Conservation (phyloP, 2,329 filamentous ascomycete species). For the Waltergamsia citrina region DNA sequence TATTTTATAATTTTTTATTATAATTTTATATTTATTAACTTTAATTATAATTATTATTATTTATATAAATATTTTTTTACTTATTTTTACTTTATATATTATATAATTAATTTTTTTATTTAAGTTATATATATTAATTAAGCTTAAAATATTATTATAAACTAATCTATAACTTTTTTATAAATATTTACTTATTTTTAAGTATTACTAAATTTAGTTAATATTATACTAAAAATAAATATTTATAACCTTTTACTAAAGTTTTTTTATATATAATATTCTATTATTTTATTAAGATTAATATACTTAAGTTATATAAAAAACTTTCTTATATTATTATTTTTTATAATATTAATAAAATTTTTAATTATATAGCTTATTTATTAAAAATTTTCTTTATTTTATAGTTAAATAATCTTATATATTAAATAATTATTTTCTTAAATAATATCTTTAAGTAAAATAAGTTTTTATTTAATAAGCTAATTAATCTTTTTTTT, state of each 20-base stretch:
- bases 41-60: background rate
- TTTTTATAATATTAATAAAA: conserved; percentile 6
- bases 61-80: background rate
- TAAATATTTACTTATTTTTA: conserved; percentile 10
- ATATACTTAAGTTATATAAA: conserved; percentile 10
- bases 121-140: conserved; percentile 2
- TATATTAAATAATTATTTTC: conserved; percentile 7
- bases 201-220: conserved; percentile 7
- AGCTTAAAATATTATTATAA: conserved; percentile 10
- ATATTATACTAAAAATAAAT: conserved; percentile 5
- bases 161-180: too few species aligned
- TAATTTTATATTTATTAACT: conserved; percentile 1
- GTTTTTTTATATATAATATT: conserved; percentile 4
- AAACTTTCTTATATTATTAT: conserved; percentile 9
- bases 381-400: conserved; percentile 10
- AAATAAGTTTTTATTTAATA: conserved; percentile 4
- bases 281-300: conserved; percentile 4
- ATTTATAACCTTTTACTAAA: conserved; percentile 6
- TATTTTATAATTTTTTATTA: too few species aligned
- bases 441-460: too few species aligned
- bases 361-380: conserved; percentile 8
- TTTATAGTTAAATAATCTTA: conserved; percentile 8
- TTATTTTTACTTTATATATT: background rate
- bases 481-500: conserved; percentile 6
- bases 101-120: too few species aligned